These are phyloP conservation scores for Lupinus albus DNA, from an alignment of 306 rosid genomes.

Conservation along the genomic window DNA sequence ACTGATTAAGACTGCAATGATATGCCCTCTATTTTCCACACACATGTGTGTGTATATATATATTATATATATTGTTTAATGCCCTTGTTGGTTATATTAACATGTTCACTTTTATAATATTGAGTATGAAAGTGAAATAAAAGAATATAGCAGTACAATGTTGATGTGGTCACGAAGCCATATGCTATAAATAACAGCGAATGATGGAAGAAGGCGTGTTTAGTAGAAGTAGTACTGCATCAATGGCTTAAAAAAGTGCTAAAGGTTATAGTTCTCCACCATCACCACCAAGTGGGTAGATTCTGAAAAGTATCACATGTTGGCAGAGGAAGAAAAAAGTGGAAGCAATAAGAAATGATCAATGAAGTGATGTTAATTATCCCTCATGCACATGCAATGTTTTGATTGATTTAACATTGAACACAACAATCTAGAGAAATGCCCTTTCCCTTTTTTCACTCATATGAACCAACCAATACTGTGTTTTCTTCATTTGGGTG, in stretches of 20 bases:
- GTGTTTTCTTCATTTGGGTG: conserved; percentile 27
- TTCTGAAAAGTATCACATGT: conserved; percentile 86
- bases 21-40: background rate
- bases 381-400: conserved; percentile 54
- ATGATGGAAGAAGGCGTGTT: conserved; percentile 38
- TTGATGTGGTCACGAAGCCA: conserved; percentile 27
- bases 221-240: conserved; percentile 12
- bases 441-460: background rate
- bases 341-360: conserved; percentile 27
- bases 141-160: conserved; percentile 2
- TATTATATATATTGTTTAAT: background rate
- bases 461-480: conserved; percentile 12
- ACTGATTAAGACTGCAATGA: background rate
- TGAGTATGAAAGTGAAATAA: background rate
- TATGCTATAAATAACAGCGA: conserved; percentile 36
- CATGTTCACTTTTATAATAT: background rate
- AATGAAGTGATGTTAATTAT: conserved; percentile 6
- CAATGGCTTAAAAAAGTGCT: conserved; percentile 30
- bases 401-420: conserved; percentile 37
- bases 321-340: conserved; percentile 35
- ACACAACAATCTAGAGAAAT: background rate
- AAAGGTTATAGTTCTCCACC: conserved; percentile 29
- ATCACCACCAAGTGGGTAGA: conserved; percentile 48
- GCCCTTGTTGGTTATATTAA: background rate
- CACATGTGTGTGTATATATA: too few species aligned